Conservation (phyloP, 345 rosid species). For the Hibiscus mutabilis region DNA sequence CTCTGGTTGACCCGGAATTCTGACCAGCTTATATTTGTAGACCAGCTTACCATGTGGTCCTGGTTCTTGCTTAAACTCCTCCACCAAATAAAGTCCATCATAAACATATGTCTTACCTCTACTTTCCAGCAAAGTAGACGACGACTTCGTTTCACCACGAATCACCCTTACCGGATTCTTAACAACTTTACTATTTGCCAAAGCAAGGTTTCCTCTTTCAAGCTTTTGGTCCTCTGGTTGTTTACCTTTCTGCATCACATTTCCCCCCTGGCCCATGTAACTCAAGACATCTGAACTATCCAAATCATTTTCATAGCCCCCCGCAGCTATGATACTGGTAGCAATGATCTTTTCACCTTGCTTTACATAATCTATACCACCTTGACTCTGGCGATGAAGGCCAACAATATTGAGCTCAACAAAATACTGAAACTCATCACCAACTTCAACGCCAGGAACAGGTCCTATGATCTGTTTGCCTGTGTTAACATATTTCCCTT, state of each 20-base stretch:
- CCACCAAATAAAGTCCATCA: constrained; percentile 68
- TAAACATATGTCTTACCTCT: constrained; percentile 48
- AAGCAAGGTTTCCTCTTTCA: constrained; percentile 65
- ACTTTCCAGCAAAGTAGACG: constrained; percentile 27
- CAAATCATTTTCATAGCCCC: constrained; percentile 57
- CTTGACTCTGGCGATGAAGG: constrained; percentile 60
- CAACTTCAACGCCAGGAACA: constrained; percentile 77
- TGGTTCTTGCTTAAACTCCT: constrained; percentile 40
- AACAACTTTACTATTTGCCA: constrained; percentile 43
- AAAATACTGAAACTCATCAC: constrained; percentile 79
- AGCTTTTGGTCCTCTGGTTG: constrained; percentile 73
- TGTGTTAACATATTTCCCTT: constrained; percentile 36
- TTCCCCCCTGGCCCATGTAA: constrained; percentile 87
- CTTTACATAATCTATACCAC: constrained; percentile 66
- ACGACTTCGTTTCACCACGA: constrained; percentile 47
- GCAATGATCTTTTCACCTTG: constrained; percentile 36
- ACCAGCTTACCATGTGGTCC: constrained; percentile 64
- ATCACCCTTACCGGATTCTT: constrained; percentile 65
- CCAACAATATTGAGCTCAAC: constrained; percentile 70
- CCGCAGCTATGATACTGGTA: constrained; percentile 68
- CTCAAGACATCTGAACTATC: constrained; percentile 50
- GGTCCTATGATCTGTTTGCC: constrained; percentile 52
- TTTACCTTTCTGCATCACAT: constrained; percentile 41
- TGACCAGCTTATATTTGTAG: constrained; percentile 52
- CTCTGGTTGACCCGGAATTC: constrained; percentile 68